A percentile compares a stretch with the other conserved stretches of the same genome.
These are phyloP conservation scores for Dendrobium officinale DNA, from an alignment of 106 monocot species.

Conservation along the genomic window DNA sequence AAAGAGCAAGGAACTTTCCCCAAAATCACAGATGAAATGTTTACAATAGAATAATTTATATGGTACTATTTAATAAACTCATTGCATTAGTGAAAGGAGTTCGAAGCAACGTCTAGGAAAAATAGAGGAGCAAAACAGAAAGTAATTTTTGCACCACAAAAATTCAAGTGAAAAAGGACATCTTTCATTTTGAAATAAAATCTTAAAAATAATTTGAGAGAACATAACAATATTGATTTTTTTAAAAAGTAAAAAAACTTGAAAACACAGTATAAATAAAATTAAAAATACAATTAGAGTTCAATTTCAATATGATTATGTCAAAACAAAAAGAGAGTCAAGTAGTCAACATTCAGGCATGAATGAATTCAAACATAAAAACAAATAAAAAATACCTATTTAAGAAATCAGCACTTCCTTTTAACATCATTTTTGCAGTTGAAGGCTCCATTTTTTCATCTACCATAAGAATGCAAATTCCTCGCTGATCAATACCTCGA, in stretches of 20 bases:
- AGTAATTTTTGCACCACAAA: neutral
- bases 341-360: neutral
- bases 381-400: slow-evolving; percentile 51
- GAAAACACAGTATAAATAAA: neutral
- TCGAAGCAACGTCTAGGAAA: no score
- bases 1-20: neutral
- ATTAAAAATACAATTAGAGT: neutral
- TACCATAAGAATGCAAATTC: slow-evolving; percentile 92
- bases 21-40: neutral
- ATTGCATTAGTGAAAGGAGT: neutral
- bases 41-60: neutral
- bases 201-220: neutral
- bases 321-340: neutral
- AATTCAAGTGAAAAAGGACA: neutral
- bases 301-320: neutral
- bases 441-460: slow-evolving; percentile 99
- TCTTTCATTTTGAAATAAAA: neutral
- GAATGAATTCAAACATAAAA: neutral
- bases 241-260: no score
- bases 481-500: slow-evolving; percentile 95
- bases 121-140: no score
- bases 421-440: slow-evolving; percentile 90
- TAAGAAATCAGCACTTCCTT: slow-evolving; percentile 94
- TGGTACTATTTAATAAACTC: neutral
- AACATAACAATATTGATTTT: neutral